Evolutionary conservation across 2,329 filamentous ascomycete genomes (phyloP), one percentile per base, ranked within the genome.

Genomic region (Xylariaceae sp.): DNA sequence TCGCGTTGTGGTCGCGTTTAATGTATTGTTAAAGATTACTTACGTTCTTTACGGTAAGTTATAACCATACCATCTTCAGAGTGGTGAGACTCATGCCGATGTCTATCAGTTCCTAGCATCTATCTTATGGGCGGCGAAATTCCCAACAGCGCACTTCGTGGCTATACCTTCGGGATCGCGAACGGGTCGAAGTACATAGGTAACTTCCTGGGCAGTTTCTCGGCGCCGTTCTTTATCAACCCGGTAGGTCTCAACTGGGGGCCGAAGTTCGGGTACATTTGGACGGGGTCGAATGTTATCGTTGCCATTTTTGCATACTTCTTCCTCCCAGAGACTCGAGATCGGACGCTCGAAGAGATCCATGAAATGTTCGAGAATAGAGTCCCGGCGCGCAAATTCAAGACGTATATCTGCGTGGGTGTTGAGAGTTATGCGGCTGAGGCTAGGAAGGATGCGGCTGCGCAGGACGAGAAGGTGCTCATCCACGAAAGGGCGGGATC

Each of bases 221-320:
- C 70, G 1, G 71, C 71, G 3, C 72, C 72, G 0, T 74, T 74
- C 51, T 74, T 74, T 56, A 74, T 74, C 55, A 74, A 74, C 51
- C 71, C 71, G 0, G 68, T 70, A 1, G 67, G 68, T 29, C 65
- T 74, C 5, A 64, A 63, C 47, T 74, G 72, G 71, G 66, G 64
- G 1, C 65, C 68, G 0, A 67, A 65, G 54, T 71, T 70, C 45
- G 68, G 67, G 59, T 73, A 71, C 42, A 73, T 74, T 40, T 74
- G 72, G 72, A 73, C 73, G 40, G 68, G 62, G 5, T 68, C 68
- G 2, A 74, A 72, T 43, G 45, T 65, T 9, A 55, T 71, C 9
- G 55, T 69, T 3, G 65, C 66, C 9, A 29, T 70, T 2, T 72
- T 73, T 56, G 60, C 57, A 1, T 65, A 59, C 55, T 49, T 57